phyloP scores from a whole-genome alignment of 352 stramenopile species.

The Pseudoperonospora humuli region DNA sequence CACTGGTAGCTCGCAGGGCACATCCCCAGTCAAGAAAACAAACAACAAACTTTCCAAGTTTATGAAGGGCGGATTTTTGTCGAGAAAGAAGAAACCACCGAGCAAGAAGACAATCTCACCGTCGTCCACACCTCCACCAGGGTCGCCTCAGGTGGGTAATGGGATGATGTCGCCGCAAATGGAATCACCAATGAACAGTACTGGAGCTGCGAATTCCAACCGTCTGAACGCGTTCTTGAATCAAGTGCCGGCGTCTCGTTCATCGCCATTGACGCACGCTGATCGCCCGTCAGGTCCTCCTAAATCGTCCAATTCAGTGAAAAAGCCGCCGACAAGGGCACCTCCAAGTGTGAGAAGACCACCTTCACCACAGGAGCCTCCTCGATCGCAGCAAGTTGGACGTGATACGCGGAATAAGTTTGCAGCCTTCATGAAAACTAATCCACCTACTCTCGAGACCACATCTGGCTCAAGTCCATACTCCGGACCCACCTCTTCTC shows the following conservation, averaged over 20 bases:
- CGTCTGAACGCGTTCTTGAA: constrained; percentile 71
- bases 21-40: constrained; percentile 58
- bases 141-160: constrained; percentile 35
- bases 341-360: constrained; percentile 16
- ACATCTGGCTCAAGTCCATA: no score
- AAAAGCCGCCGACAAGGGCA: constrained; percentile 25
- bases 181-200: constrained; percentile 30
- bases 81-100: constrained; percentile 52
- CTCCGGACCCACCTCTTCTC: constrained; percentile 3
- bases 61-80: constrained; percentile 76
- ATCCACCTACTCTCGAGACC: constrained; percentile 39
- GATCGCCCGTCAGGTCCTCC: constrained; percentile 47
- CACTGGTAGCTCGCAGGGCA: constrained; percentile 43
- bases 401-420: constrained; percentile 66
- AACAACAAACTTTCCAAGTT: constrained; percentile 67
- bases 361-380: constrained; percentile 20
- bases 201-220: constrained; percentile 39
- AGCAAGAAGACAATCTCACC: constrained; percentile 39
- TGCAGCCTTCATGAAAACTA: constrained; percentile 72
- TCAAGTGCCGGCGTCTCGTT: constrained; percentile 53
- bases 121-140: constrained; percentile 44
- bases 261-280: constrained; percentile 50
- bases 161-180: constrained; percentile 24
- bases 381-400: constrained; percentile 9
- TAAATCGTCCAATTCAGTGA: constrained; percentile 35